phyloP scores from a whole-genome alignment of 176 grass and related monocot genomes.

The Olyra latifolia region DNA sequence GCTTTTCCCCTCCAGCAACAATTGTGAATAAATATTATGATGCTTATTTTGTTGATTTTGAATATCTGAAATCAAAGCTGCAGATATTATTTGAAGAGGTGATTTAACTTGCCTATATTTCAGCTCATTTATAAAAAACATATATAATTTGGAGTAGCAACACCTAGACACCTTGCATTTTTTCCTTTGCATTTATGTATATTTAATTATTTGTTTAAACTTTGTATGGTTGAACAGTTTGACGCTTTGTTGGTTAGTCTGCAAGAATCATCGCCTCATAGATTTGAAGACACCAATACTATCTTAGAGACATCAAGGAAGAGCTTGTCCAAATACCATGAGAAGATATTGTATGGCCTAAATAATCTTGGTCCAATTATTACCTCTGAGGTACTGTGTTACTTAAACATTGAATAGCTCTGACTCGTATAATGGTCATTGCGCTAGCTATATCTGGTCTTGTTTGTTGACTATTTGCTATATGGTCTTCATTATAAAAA shows the following conservation, averaged over 20 bases:
- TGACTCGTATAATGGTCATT: conserved; percentile 18
- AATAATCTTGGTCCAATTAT: conserved; percentile 55
- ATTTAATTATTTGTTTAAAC: conserved; percentile 16
- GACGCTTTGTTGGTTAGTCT: conserved; percentile 47
- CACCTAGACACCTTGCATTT: background rate
- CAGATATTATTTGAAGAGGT: conserved; percentile 49
- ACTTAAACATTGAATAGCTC: background rate
- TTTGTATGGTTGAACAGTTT: conserved; percentile 39
- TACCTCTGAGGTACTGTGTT: conserved; percentile 50
- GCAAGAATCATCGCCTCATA: conserved; percentile 55
- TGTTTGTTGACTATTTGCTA: conserved; percentile 11
- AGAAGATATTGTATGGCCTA: conserved; percentile 54
- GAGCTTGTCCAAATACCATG: conserved; percentile 46
- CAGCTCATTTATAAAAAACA: background rate
- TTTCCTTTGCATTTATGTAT: background rate
- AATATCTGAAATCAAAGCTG: conserved; percentile 49
- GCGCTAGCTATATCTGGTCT: conserved; percentile 9
- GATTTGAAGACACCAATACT: conserved; percentile 62
- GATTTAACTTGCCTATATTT: conserved; percentile 33
- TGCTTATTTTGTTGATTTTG: conserved; percentile 48
- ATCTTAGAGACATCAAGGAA: conserved; percentile 61
- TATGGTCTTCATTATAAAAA: background rate
- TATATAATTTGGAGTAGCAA: conserved; percentile 13
- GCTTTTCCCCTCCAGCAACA: conserved; percentile 39
- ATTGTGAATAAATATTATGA: conserved; percentile 61